Conservation (phyloP, 768 basidiomycete genomes). For the Sistotremastrum suecicum region DNA sequence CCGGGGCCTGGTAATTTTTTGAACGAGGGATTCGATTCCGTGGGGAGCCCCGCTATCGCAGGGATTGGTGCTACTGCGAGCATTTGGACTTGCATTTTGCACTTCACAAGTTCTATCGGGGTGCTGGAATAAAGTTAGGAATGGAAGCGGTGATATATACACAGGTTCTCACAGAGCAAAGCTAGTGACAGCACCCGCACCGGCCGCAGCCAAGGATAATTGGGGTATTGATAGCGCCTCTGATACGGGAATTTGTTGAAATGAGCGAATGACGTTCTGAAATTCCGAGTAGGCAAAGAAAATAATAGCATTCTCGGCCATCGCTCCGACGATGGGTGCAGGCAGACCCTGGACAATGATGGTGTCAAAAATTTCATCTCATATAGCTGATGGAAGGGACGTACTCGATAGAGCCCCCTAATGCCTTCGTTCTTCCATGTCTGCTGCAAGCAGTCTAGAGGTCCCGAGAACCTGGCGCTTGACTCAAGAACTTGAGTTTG, state of each 20-base stretch:
- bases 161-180: constrained; percentile 62
- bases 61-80: constrained; percentile 25
- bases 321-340: constrained; percentile 82
- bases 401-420: constrained; percentile 74
- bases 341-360: constrained; percentile 55
- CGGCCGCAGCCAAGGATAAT: constrained; percentile 66
- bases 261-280: constrained; percentile 42
- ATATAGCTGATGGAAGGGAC: constrained; percentile 15
- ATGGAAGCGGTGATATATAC: background rate
- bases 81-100: constrained; percentile 97
- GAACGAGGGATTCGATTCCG: constrained; percentile 12
- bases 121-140: constrained; percentile 34
- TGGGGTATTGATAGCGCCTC: constrained; percentile 47
- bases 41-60: constrained; percentile 8
- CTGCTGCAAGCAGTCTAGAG: constrained; percentile 71
- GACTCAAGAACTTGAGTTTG: constrained; percentile 79
- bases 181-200: constrained; percentile 78
- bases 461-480: constrained; percentile 63
- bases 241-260: constrained; percentile 19
- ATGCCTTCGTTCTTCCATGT: constrained; percentile 77
- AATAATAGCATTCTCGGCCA: constrained; percentile 80
- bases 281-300: constrained; percentile 78
- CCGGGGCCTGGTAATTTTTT: constrained; percentile 57
- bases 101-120: constrained; percentile 90
- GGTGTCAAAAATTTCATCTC: background rate